Percentiles rank a stretch among this genome's conserved stretches.
These are phyloP conservation scores for Ophiocordyceps sinensis DNA, from an alignment of 2,329 filamentous ascomycete genomes.

Conservation along the genomic window DNA sequence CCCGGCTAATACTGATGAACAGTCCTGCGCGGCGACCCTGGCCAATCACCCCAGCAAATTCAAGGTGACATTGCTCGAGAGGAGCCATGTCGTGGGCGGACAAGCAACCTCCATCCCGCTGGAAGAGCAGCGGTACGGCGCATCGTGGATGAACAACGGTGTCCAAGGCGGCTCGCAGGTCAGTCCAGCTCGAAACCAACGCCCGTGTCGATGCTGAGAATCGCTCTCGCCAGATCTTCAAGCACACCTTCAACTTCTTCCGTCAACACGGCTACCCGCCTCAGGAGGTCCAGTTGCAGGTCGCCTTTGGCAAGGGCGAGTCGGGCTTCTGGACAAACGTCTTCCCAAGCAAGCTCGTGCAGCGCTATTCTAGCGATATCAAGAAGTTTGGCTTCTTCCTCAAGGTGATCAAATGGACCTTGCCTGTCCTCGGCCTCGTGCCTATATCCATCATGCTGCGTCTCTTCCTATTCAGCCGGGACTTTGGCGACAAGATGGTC, in stretches of 20 bases:
- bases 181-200: background rate
- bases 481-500: constrained; percentile 58
- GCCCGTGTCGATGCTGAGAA: background rate
- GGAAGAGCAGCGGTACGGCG: constrained; percentile 40
- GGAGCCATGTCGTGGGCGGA: constrained; percentile 41
- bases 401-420: constrained; percentile 42
- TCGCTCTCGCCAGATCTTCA: constrained; percentile 39
- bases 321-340: constrained; percentile 53
- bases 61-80: constrained; percentile 48
- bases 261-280: constrained; percentile 38
- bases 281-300: constrained; percentile 44
- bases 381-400: constrained; percentile 40
- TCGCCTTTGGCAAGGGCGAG: constrained; percentile 45
- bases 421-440: constrained; percentile 43
- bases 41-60: constrained; percentile 51
- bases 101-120: constrained; percentile 46
- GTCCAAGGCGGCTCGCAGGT: constrained; percentile 42
- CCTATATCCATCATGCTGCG: constrained; percentile 52
- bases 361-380: constrained; percentile 40
- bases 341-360: constrained; percentile 44
- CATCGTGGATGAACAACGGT: constrained; percentile 47
- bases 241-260: constrained; percentile 54
- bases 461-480: constrained; percentile 52
- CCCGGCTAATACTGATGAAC: background rate
- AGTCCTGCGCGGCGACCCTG: constrained; percentile 53